Conservation (phyloP, 2,329 filamentous ascomycete species). For the Microcyclosporella mali region DNA sequence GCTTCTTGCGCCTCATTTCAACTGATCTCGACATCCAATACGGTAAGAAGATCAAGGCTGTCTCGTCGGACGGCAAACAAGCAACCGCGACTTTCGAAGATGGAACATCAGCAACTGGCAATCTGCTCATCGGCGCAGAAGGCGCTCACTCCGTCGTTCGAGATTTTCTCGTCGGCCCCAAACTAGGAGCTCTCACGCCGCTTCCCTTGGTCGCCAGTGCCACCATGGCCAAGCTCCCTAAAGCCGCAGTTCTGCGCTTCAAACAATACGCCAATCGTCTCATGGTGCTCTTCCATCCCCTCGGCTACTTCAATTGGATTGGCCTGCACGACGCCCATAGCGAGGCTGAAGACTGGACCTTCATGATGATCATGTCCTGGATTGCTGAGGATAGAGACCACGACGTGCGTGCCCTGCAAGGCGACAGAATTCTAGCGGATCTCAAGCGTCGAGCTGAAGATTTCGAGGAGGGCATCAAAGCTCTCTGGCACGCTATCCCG, state of each 20-base stretch:
- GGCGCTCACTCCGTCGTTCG: conserved; percentile 30
- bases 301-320: conserved; percentile 18
- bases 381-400: conserved; percentile 3
- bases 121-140: conserved; percentile 26
- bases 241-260: conserved; percentile 11
- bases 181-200: conserved; percentile 6
- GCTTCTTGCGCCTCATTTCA: conserved; percentile 14
- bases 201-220: conserved; percentile 14
- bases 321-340: conserved; percentile 15
- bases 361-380: conserved; percentile 21
- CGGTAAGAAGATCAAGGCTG: conserved; percentile 7
- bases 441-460: conserved; percentile 10
- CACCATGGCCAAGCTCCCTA: conserved; percentile 12
- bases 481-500: conserved; percentile 13
- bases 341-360: conserved; percentile 11
- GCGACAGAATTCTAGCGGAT: conserved; percentile 10
- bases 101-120: conserved; percentile 18
- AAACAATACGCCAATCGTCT: conserved; percentile 8
- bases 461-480: conserved; percentile 11
- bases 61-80: conserved; percentile 8
- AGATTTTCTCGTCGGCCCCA: conserved; percentile 11
- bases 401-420: conserved; percentile 1
- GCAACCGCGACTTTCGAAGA: conserved; percentile 24
- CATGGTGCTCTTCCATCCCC: conserved; percentile 14
- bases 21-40: conserved; percentile 12